A percentile compares a stretch with the other conserved stretches of the same genome.
Evolutionary conservation across 805 yeast genomes (phyloP).

Genomic region (Cyberlindnera americana): DNA sequence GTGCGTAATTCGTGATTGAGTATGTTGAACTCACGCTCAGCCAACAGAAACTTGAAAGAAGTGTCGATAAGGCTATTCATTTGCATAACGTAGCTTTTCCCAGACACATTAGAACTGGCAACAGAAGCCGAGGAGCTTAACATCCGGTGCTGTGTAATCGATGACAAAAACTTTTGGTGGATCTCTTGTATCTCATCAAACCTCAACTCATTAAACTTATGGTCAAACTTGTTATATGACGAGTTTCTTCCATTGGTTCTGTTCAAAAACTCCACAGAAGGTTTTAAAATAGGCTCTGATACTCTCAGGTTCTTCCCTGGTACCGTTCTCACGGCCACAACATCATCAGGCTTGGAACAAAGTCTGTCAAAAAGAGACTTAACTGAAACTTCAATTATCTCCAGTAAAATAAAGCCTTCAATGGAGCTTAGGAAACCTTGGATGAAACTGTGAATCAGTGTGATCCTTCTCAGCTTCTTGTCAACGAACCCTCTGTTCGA

Average conservation of each 20-base stretch:
- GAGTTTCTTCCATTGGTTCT: conserved; percentile 15
- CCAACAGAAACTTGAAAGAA: conserved; percentile 37
- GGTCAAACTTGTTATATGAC: conserved; percentile 6
- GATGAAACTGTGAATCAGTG: conserved; percentile 33
- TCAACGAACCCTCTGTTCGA: conserved; percentile 23
- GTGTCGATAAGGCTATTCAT: conserved; percentile 35
- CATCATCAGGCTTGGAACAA: not conserved
- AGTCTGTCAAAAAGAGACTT: conserved; percentile 1
- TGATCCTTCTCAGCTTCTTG: conserved; percentile 14
- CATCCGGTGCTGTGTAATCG: conserved; percentile 36
- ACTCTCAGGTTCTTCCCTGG: conserved; percentile 26
- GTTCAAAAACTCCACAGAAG: conserved; percentile 24
- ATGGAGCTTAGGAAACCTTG: conserved; percentile 30
- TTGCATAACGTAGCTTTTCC: conserved; percentile 39
- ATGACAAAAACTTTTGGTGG: conserved; percentile 33
- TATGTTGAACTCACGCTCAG: conserved; percentile 36
- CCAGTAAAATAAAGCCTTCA: conserved; percentile 30
- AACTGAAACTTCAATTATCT: conserved; percentile 28
- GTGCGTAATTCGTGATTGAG: conserved; percentile 28
- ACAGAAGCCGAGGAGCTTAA: conserved; percentile 27
- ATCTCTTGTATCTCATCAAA: conserved; percentile 45
- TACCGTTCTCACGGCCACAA: not conserved
- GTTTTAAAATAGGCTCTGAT: conserved; percentile 30
- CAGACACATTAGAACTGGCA: conserved; percentile 36
- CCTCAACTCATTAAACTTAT: conserved; percentile 32